phyloP scores from a whole-genome alignment of 169 alveolate species.

The Amoebophrya sp. region DNA sequence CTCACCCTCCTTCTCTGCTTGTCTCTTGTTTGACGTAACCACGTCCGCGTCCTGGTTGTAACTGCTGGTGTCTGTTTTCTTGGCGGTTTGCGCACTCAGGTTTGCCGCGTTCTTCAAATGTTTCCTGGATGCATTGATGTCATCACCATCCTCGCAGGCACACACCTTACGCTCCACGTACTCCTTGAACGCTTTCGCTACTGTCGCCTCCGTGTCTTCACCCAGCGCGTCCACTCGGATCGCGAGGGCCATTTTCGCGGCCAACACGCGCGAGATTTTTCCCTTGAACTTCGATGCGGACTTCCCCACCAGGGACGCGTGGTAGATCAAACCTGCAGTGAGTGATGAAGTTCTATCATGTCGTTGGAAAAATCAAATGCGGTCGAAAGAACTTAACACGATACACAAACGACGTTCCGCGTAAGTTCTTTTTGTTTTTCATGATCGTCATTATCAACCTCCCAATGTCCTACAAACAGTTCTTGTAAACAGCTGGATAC shows the following conservation, averaged over 20 bases:
- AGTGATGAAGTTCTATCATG: neutral
- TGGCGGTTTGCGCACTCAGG: neutral
- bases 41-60: conserved; percentile 44
- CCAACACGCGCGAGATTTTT: conserved; percentile 93
- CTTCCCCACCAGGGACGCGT: conserved; percentile 97
- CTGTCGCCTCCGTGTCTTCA: conserved; percentile 46
- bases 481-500: no score
- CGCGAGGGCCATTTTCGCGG: conserved; percentile 96
- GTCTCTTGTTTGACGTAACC: conserved; percentile 12
- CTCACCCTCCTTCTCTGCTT: neutral
- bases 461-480: no score
- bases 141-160: conserved; percentile 38
- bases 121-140: neutral
- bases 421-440: no score
- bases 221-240: conserved; percentile 95
- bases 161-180: conserved; percentile 47
- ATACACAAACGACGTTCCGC: no score
- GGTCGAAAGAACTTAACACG: no score
- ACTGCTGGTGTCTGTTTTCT: conserved; percentile 20
- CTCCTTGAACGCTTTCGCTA: conserved; percentile 43
- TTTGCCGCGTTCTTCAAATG: neutral
- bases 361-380: no score
- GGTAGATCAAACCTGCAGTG: conserved; percentile 76
- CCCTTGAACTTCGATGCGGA: conserved; percentile 93
- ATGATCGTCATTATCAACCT: no score